Evolutionary conservation across 257 asterid species (phyloP), one percentile per base, ranked within the genome.

Genomic region (Capsicum chinense): DNA sequence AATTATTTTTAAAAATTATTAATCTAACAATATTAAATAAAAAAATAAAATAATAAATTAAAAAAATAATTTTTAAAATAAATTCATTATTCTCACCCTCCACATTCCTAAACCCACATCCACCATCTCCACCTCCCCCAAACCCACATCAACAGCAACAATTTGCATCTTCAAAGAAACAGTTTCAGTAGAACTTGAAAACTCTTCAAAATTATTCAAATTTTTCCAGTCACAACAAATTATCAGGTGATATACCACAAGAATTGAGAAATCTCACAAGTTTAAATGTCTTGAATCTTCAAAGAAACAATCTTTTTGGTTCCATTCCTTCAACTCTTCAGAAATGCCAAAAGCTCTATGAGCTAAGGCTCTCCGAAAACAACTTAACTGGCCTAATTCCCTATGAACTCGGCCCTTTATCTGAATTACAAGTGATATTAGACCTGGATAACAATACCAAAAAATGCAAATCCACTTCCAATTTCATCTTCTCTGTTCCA

Each of bases 311-410:
- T 33, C 88, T 95, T 17, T 91, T 92, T 15, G 94, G 97, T 3
- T 16, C 85, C 33, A 93, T 94, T 83, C 99, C 98, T 19, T 81
- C 91, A 8, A 83, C 93, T 48, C 85, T 95, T 54, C 95, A 93
- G 84, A 93, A 91, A 14, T 94, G 95, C 84, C 89, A 83, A 90
- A 95, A 95, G 88, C 95, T 94, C 5, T 95, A 79, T 71, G 97
- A 95, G 70, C 95, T 94, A 48, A 83, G 96, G 86, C 33, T 26
- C 33, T 26, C 33, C 33, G 33, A 26, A 26, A 26, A 26, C 33
- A 26, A 26, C 33, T 26, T 91, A 19, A 94, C 93, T 89, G 74
- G 79, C 17, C 85, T 91, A 6, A 80, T 95, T 15, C 96, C 96
- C 2, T 83, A 84, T 6, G 93, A 88, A 66, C 70, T 95, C 66